Percentiles rank a stretch among this genome's conserved stretches.
Evolutionary conservation across 495 filamentous ascomycete species (phyloP).

Genomic region (Daldinia bambusicola): DNA sequence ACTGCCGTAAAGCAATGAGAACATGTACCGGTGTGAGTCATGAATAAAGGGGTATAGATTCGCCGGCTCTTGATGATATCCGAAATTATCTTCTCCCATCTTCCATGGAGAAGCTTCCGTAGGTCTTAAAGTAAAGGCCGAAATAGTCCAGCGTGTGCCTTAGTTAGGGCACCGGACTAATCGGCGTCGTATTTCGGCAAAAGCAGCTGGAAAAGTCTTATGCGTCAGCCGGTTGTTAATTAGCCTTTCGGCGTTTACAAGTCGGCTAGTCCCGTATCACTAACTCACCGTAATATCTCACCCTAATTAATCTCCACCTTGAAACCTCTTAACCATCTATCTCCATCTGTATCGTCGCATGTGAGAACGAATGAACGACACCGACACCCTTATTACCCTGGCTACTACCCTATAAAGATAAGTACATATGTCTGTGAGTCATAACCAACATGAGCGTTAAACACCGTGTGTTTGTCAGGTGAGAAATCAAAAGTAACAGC

Average conservation of each 20-base stretch:
- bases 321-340: not conserved
- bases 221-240: too few species aligned
- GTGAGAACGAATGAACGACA: not conserved
- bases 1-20: not conserved
- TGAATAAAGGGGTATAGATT: not conserved
- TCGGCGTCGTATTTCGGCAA: slow-evolving; percentile 27
- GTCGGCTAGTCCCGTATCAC: not conserved
- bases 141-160: not conserved
- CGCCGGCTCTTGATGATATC: not conserved
- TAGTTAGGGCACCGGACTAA: not conserved
- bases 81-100: not conserved
- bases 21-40: not conserved
- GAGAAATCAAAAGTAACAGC: not conserved
- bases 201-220: not conserved
- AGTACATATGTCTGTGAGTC: not conserved
- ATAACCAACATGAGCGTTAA: not conserved
- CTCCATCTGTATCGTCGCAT: slow-evolving; percentile 8
- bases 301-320: not conserved
- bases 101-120: not conserved
- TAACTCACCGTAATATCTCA: not conserved
- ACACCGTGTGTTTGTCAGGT: not conserved
- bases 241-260: slow-evolving; percentile 28
- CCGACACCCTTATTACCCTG: not conserved
- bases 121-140: slow-evolving; percentile 7
- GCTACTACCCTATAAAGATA: not conserved